Evolutionary conservation across 2,329 filamentous ascomycete species (phyloP), one percentile per base, ranked within the genome.

Genomic region (Chaetomium olivaceum): DNA sequence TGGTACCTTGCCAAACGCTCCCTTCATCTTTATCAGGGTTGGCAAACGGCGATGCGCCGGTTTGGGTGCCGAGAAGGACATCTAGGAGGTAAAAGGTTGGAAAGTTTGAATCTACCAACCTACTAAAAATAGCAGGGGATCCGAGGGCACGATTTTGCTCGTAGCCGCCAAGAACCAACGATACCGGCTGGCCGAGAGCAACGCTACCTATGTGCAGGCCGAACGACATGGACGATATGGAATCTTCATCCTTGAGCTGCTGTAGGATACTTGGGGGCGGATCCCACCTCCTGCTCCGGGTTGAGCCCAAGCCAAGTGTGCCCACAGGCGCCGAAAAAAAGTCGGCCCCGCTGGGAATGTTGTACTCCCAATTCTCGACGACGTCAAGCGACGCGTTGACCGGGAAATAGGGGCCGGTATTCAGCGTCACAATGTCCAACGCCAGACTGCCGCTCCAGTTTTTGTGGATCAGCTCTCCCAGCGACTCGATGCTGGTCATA

Each of bases 161-260:
- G 64, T 78, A 78, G 1, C 76, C 76, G 4, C 76, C 77, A n/a
- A 76, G 70, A 1, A 74, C 62, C 4, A 77, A 66, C 2, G 74
- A 76, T 0, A 75, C 76, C 1, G 61, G 59, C 48, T 74, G 72
- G 3, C 67, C 57, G 23, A 75, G 70, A 0, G 71, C 56, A 0
- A 68, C 76, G n/a, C 75, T 76, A 3, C 76, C 77, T 21, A 77
- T 67, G 31, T 78, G 77, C 51, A 78, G 66, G 14, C 71, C 70
- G 51, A 73, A 77, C 1, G 73, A 74, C n/a, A 67, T 71, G 0
- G 73, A 75, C 0, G 70, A 65, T 29, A 72, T 25, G 8, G 3
- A 5, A 4, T 5, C 8, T 7, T 3, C 1, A 6, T 7, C 6
- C 21, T 25, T 51, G 1, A 25, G 11, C 9, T 1, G 1, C 48